Percentiles rank a stretch among this genome's conserved stretches.
These are phyloP conservation scores for Penicillium nordicum DNA, from an alignment of 2,329 filamentous ascomycete species.

Conservation along the genomic window DNA sequence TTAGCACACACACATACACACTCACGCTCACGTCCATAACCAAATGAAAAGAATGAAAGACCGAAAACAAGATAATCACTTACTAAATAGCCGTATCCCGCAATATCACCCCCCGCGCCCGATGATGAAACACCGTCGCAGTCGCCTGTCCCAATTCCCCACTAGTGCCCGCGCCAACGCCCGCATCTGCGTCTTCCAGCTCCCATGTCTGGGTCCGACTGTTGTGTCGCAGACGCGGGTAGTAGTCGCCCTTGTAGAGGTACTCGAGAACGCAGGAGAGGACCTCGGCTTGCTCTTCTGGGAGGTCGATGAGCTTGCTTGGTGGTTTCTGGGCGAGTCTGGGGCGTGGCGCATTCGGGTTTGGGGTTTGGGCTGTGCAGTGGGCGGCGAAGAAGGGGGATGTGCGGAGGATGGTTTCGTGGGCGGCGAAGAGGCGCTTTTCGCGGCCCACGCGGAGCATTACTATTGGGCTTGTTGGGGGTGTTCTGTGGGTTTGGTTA, in stretches of 20 bases:
- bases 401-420: constrained; percentile 75
- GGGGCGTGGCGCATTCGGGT: constrained; percentile 3
- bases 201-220: constrained; percentile 77
- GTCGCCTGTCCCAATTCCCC: constrained; percentile 43
- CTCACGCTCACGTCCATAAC: neutral
- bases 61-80: constrained; percentile 15
- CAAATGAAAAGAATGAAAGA: too few relatives aligned
- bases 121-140: constrained; percentile 66
- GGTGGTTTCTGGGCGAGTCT: constrained; percentile 19
- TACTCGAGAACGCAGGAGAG: constrained; percentile 89
- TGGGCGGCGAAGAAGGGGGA: constrained; percentile 75
- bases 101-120: constrained; percentile 64
- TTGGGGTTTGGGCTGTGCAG: constrained; percentile 53
- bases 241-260: constrained; percentile 92
- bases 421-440: constrained; percentile 83
- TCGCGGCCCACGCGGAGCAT: constrained; percentile 77
- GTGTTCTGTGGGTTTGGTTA: constrained; percentile 42
- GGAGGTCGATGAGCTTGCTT: constrained; percentile 71
- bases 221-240: constrained; percentile 76
- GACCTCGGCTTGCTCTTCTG: constrained; percentile 83
- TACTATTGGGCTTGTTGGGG: constrained; percentile 67
- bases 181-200: constrained; percentile 60
- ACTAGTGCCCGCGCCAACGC: constrained; percentile 26
- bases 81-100: constrained; percentile 87
- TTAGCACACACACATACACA: neutral